A percentile compares a stretch with the other conserved stretches of the same genome.
phyloP scores from a whole-genome alignment of 2,329 filamentous ascomycete species.

The Davidsoniella virescens region DNA sequence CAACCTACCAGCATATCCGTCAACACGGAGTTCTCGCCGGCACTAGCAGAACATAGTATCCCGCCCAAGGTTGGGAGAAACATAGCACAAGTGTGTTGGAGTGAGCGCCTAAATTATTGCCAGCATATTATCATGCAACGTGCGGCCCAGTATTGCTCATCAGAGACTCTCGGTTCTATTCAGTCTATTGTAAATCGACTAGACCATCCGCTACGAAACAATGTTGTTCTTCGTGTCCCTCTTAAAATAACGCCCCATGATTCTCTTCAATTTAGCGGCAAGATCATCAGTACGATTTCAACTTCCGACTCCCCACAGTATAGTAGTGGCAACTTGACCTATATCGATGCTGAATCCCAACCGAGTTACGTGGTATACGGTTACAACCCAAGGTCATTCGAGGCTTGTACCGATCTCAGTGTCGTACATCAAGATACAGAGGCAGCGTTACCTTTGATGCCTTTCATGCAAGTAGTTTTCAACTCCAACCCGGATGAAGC shows the following conservation, averaged over 20 bases:
- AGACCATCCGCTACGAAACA: not conserved
- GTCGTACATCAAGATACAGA: not conserved
- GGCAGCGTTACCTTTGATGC: not conserved
- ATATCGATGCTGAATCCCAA: not conserved
- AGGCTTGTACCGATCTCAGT: not conserved
- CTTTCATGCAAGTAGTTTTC: constrained; percentile 5
- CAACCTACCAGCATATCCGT: too few species aligned
- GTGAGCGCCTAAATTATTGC: too few species aligned
- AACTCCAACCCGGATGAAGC: constrained; percentile 4
- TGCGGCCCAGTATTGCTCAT: not conserved
- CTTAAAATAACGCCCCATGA: not conserved
- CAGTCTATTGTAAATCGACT: not conserved
- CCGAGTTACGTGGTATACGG: constrained; percentile 1
- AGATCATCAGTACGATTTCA: not conserved
- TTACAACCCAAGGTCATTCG: not conserved
- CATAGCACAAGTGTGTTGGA: too few species aligned
- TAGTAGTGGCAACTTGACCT: too few species aligned
- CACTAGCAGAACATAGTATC: too few species aligned
- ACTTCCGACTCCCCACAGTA: not conserved
- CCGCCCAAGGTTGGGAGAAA: too few species aligned
- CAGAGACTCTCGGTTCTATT: not conserved
- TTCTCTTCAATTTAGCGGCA: not conserved
- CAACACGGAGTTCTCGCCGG: too few species aligned
- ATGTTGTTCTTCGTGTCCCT: not conserved
- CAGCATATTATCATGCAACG: not conserved